A percentile compares a stretch with the other conserved stretches of the same genome.
phyloP scores from a whole-genome alignment of 1,284 basidiomycete genomes.

The Microbotryum saponariae region DNA sequence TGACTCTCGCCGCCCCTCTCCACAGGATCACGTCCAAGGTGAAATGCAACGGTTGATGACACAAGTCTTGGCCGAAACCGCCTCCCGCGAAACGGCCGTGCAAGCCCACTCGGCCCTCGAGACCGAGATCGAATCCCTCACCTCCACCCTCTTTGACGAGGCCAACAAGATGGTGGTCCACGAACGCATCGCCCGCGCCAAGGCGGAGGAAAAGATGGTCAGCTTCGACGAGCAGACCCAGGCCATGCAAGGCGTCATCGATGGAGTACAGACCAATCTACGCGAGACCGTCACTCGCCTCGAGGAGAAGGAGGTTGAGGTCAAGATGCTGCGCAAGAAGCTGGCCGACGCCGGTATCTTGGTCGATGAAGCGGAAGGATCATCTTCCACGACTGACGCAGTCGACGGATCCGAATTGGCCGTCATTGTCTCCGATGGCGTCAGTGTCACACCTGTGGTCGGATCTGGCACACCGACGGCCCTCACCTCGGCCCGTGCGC shows the following conservation, averaged over 20 bases:
- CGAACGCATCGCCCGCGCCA: slow-evolving; percentile 64
- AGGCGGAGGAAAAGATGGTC: slow-evolving; percentile 72
- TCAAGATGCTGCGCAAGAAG: slow-evolving; percentile 16
- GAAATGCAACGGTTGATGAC: slow-evolving; percentile 94
- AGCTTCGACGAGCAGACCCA: slow-evolving; percentile 55
- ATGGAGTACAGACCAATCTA: slow-evolving; percentile 26
- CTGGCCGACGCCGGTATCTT: slow-evolving; percentile 7
- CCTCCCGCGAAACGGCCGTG: slow-evolving; percentile 81
- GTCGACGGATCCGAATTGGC: slow-evolving; percentile 1
- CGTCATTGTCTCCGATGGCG: slow-evolving; percentile 24
- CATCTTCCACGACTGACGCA: not conserved
- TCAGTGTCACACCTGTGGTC: not conserved
- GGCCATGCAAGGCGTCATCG: slow-evolving; percentile 29
- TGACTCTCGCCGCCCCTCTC: not conserved
- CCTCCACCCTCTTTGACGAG: slow-evolving; percentile 54
- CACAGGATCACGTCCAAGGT: slow-evolving; percentile 70
- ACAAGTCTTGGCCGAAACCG: slow-evolving; percentile 85
- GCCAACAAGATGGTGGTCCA: slow-evolving; percentile 60
- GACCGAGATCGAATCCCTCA: slow-evolving; percentile 74
- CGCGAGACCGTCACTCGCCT: slow-evolving; percentile 27
- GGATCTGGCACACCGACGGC: slow-evolving; percentile 14
- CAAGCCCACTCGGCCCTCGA: slow-evolving; percentile 67
- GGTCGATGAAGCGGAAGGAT: slow-evolving; percentile 16
- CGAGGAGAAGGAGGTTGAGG: slow-evolving; percentile 22
- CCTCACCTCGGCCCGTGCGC: slow-evolving; percentile 21